Evolutionary conservation across 441 rosid species (phyloP), one percentile per base, ranked within the genome.

Genomic region (Croton setiger): DNA sequence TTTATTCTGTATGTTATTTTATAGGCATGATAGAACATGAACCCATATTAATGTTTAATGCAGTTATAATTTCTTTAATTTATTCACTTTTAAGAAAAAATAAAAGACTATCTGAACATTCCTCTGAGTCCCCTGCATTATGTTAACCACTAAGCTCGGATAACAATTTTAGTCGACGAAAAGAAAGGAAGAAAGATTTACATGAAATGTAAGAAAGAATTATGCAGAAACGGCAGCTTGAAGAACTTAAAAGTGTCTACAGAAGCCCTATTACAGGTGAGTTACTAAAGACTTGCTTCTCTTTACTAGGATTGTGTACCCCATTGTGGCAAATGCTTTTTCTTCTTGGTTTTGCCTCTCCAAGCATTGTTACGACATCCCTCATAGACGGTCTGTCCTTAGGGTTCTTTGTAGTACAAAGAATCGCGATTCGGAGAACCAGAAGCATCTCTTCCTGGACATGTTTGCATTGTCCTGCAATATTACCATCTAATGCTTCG

Each of bases 331-430:
- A 83, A 2, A 83, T 77, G 62, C 94, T 92, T 81, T 94, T 90
- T 82, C 96, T 84, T 66, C 94, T 74, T 0, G 97, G 99, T 70
- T 88, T 94, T 18, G 98, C 97, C 84, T 94, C 94, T 53, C 89
- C 88, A 15, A 94, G 94, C 98, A 90, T 90, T 37, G 89, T 83
- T 60, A 88, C 81, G 7, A 92, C 80, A 12, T 92, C 98, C 63
- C 96, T 88, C 85, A 88, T 88, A 2, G 99, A 85, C 4, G 98
- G 98, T 65, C 98, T 80, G 64, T 92, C 97, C 78, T 86, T 92
- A 0, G 97, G 97, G 31, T 87, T 89, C 75, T 87, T 92, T 27
- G 94, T 90, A 0, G 91, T 90, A 69, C 96, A 87, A 31, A 90
- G 86, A 75, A 92, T 84, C 0, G 98, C 96, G 2, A 95, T 85